Base-by-base conservation (phyloP, 352 stramenopile species). In the Globisporangium rhizosaccharum region DNA sequence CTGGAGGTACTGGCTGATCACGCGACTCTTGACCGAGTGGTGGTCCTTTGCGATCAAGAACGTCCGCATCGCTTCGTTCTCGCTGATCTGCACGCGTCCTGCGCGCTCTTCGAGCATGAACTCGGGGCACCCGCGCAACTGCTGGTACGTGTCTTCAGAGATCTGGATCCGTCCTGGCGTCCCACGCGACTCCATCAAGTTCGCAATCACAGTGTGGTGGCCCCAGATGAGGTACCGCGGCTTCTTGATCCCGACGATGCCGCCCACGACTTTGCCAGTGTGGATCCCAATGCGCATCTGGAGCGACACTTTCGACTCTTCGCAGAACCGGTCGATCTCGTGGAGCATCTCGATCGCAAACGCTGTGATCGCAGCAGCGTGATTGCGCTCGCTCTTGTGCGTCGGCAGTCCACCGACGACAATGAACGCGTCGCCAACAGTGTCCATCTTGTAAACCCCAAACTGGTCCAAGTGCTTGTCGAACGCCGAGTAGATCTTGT, bases 401-500 rank as follows among this genome's bases (percentile, higher is more conserved):
- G 71, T 76, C 12, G 83, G 79, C 14, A 95, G 47, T 0, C 80
- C 84, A 4, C 77, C 84, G 12, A 94, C 77, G 39, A 92, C 86
- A 33, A 96, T 91, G 54, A 93, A 96, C 1, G 82, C 86, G 63
- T 94, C 84, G 14, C 86, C 84, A 0, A 95, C 81, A 0, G 85
- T 95, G 62, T 92, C 85, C 75, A 95, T 88, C 53, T 94, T 94
- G 74, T 94, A 95, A 12, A 95, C 75, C 3, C 82, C 82, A n/a
- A 85, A 66, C 10, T 78, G 53, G 39, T 93, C 85, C n/a, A 95
- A 59, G 46, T 94, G 84, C 20, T 74, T 77, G 53, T 95, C 86
- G 58, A 94, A 94, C 12, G 80, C 76, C 18, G 67, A 86, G 64
- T 89, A 92, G 53, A 90, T 83, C 44, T 90, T 79, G 72, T 94